phyloP scores from a whole-genome alignment of 495 filamentous ascomycete genomes.

The Aspergillus hancockii region DNA sequence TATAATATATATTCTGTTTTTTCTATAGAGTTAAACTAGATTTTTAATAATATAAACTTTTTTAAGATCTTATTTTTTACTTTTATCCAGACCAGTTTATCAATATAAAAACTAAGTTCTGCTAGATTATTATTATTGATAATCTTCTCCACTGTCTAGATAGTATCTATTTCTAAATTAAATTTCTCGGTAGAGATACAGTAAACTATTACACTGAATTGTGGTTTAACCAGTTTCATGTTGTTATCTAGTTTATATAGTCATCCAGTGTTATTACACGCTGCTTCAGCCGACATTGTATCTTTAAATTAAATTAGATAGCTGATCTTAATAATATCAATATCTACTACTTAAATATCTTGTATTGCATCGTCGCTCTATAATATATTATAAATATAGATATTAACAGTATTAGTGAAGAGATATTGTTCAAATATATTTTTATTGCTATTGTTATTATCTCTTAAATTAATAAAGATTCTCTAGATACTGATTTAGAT shows the following conservation, averaged over 20 bases:
- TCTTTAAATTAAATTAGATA: constrained; percentile 27
- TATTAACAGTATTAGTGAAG: constrained; percentile 18
- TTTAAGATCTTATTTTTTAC: too few species aligned
- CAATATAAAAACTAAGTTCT: too few species aligned
- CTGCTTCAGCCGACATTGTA: constrained; percentile 18
- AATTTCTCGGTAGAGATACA: not conserved
- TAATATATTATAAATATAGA: constrained; percentile 19
- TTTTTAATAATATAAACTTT: too few species aligned
- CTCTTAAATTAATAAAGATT: constrained; percentile 21
- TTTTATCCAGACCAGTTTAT: too few species aligned
- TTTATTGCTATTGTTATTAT: constrained; percentile 15
- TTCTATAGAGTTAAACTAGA: too few species aligned
- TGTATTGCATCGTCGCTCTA: constrained; percentile 11
- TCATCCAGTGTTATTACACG: constrained; percentile 21
- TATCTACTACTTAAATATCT: constrained; percentile 16
- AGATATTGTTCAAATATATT: constrained; percentile 26
- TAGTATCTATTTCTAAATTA: too few species aligned
- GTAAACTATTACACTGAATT: constrained; percentile 20
- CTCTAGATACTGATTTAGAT: constrained; percentile 16
- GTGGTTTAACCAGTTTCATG: constrained; percentile 24
- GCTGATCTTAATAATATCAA: constrained; percentile 21
- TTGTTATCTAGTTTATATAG: constrained; percentile 20
- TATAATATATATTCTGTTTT: too few species aligned
- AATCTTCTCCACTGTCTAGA: too few species aligned
- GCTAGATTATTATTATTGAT: too few species aligned